Base-by-base conservation (phyloP, 768 basidiomycete genomes). In the Postia placenta region DNA sequence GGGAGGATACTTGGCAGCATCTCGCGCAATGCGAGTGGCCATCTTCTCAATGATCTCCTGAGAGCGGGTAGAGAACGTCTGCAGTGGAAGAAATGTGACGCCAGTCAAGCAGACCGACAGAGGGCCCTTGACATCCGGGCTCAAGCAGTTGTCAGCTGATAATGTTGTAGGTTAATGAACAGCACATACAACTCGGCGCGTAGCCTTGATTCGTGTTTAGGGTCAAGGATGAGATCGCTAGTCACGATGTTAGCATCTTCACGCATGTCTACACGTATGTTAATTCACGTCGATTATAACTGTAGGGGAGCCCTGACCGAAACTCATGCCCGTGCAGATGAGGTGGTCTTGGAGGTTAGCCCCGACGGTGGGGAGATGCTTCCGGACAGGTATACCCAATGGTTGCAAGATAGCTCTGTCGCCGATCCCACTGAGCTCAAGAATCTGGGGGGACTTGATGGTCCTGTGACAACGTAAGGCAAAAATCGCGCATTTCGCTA, bases 361-460 rank as follows among this genome's bases (percentile, higher is more conserved):
- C 20, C 75, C 77, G 24, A 79, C 76, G 30, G 67, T 65, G 2
- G 74, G 74, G 1, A 77, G 66, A 41, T 74, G 69, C 15, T 73
- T 49, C 40, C 62, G 54, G 23, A 63, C 55, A 1, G 62, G 53
- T 44, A 79, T 67, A 5, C 64, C 66, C 27, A 72, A 56, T 3
- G 44, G 53, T 14, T 62, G 52, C 24, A 73, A 61, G 35, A 68
- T 48, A 5, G 54, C 57, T 19, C 53, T 50, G 39, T 71, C 61
- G 28, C 77, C 78, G 44, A 79, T 71, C 23, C 78, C 78, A 12
- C 70, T 72, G 4, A 76, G 64, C 58, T 78, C 72, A 9, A 79
- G 69, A 9, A 79, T 56, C 50, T 75, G 73, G 11, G 75, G 69
- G 2, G 70, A 68, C 52, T 73, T 69, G 38, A 76, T 57, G 0